These are phyloP conservation scores for Lichtheimia ornata DNA, from an alignment of 371 early-diverging fungal genomes.

Conservation along the genomic window DNA sequence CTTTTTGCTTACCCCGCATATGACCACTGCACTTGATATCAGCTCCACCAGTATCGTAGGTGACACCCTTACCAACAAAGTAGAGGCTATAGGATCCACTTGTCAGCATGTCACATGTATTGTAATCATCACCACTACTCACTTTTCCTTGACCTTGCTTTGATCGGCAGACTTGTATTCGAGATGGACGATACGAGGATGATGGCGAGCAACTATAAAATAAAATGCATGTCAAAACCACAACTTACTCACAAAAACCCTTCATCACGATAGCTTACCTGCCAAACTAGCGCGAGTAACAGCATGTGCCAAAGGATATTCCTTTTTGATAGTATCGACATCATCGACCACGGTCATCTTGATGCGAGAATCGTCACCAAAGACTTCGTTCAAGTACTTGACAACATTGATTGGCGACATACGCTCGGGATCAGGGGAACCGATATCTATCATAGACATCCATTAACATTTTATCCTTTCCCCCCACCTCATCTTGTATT, in stretches of 20 bases:
- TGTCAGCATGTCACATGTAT: neutral
- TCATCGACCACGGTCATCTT: slow-evolving; percentile 69
- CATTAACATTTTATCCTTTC: neutral
- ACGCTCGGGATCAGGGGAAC: slow-evolving; percentile 84
- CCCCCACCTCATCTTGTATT: neutral
- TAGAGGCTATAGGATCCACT: slow-evolving; percentile 55
- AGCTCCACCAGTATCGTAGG: slow-evolving; percentile 90
- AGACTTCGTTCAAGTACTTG: slow-evolving; percentile 65
- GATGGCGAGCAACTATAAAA: slow-evolving; percentile 62
- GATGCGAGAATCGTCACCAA: slow-evolving; percentile 49
- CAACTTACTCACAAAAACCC: neutral
- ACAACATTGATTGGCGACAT: slow-evolving; percentile 82
- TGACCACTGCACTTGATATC: slow-evolving; percentile 83
- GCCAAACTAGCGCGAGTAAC: slow-evolving; percentile 79
- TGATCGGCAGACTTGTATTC: slow-evolving; percentile 80
- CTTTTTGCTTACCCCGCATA: slow-evolving; percentile 65
- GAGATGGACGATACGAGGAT: slow-evolving; percentile 79
- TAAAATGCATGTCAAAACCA: neutral
- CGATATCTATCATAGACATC: slow-evolving; percentile 59
- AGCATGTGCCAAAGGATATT: slow-evolving; percentile 85
- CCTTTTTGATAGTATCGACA: slow-evolving; percentile 64
- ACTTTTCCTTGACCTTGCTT: slow-evolving; percentile 80
- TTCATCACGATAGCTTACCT: slow-evolving; percentile 21
- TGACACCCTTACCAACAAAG: slow-evolving; percentile 91
- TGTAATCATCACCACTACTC: slow-evolving; percentile 22